Conservation (phyloP, 306 rosid genomes). For the cucumber (Cucumis sativus) region Cucumber_9930_V3 NC_026656.2:21010001-21010500, state of each 20-base stretch:
- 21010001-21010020: conserved; percentile 31
- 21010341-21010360: neutral
- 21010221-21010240: neutral
- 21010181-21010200: neutral
- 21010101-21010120: conserved; percentile 1
- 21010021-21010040: neutral
- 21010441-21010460: conserved; percentile 45
- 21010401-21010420: conserved; percentile 35
- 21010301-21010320: conserved; percentile 46
- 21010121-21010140: conserved; percentile 4
- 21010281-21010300: conserved; percentile 13
- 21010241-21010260: conserved; percentile 35
- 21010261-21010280: conserved; percentile 40
- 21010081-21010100: neutral
- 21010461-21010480: conserved; percentile 18
- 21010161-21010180: neutral
- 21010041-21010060: neutral
- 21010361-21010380: conserved; percentile 24
- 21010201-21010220: neutral
- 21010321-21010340: conserved; percentile 3
- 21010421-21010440: conserved; percentile 24
- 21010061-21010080: neutral
- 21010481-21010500: conserved; percentile 19
- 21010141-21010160: neutral
- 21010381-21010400: conserved; percentile 25